Conservation (phyloP, 257 asterid species). For the Leptodermis oblonga region DNA sequence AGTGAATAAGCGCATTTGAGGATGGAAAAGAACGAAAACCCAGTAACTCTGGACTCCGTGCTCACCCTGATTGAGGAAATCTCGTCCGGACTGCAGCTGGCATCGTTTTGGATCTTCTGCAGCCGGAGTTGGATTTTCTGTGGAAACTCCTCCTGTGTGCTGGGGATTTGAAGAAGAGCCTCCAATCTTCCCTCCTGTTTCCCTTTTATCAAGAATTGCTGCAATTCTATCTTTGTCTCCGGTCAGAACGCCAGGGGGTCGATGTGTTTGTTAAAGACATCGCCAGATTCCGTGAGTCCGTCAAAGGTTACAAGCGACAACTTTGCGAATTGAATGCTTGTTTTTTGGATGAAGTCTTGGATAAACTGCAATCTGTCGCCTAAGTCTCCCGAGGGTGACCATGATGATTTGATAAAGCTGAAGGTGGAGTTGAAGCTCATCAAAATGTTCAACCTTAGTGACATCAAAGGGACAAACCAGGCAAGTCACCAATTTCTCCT, state of each 20-base stretch:
- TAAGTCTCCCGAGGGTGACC: background rate
- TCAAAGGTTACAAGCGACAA: background rate
- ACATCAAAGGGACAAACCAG: background rate
- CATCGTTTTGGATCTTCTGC: background rate
- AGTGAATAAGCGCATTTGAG: too few species aligned
- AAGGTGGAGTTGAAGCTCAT: background rate
- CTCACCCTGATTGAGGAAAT: background rate
- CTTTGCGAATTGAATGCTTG: background rate
- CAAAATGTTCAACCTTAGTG: background rate
- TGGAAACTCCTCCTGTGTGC: background rate
- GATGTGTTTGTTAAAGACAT: background rate
- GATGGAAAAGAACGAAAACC: background rate
- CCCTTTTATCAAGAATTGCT: background rate
- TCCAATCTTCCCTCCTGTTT: background rate
- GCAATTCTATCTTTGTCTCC: background rate
- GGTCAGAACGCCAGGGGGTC: background rate
- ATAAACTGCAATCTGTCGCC: background rate
- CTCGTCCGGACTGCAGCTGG: background rate
- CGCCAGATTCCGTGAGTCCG: background rate
- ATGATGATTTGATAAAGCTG: background rate
- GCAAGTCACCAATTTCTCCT: background rate
- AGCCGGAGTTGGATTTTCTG: background rate
- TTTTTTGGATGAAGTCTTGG: background rate
- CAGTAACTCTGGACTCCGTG: background rate
- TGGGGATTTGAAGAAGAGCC: background rate